Percentiles rank a stretch among this genome's conserved stretches.
Conservation (phyloP, 768 basidiomycete genomes). For the Hemileccinum impolitum region DNA sequence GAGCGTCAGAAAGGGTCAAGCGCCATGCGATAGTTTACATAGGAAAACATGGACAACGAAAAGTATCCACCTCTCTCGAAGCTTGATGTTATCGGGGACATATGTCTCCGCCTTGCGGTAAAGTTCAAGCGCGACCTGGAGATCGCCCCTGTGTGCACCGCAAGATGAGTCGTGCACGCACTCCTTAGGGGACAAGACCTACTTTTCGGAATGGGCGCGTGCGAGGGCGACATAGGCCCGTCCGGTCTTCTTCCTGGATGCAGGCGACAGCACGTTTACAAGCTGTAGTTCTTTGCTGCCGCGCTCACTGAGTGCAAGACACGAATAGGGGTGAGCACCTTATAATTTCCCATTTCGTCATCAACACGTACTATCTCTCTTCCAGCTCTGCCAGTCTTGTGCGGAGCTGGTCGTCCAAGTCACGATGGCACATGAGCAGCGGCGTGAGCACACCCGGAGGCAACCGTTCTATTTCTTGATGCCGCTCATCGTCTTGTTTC, state of each 20-base stretch:
- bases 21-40: conserved; percentile 46
- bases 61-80: conserved; percentile 85
- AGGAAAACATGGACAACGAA: conserved; percentile 65
- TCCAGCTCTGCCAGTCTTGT: conserved; percentile 65
- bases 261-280: conserved; percentile 63
- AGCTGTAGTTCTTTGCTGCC: conserved; percentile 58
- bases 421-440: conserved; percentile 59
- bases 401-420: conserved; percentile 66
- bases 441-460: conserved; percentile 51
- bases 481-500: conserved; percentile 12
- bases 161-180: neutral
- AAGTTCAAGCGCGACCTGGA: conserved; percentile 75
- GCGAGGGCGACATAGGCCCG: conserved; percentile 83
- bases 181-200: conserved; percentile 26
- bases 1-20: conserved; percentile 39
- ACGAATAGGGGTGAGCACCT: conserved; percentile 10
- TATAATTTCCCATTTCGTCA: conserved; percentile 4
- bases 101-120: conserved; percentile 81
- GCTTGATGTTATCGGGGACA: conserved; percentile 82
- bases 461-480: conserved; percentile 12
- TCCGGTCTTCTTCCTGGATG: conserved; percentile 78
- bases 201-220: conserved; percentile 80
- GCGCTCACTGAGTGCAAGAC: conserved; percentile 49
- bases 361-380: conserved; percentile 60
- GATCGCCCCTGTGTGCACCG: conserved; percentile 54